phyloP scores from a whole-genome alignment of 2,329 filamentous ascomycete genomes.

The Botrytis hyacinthi region DNA sequence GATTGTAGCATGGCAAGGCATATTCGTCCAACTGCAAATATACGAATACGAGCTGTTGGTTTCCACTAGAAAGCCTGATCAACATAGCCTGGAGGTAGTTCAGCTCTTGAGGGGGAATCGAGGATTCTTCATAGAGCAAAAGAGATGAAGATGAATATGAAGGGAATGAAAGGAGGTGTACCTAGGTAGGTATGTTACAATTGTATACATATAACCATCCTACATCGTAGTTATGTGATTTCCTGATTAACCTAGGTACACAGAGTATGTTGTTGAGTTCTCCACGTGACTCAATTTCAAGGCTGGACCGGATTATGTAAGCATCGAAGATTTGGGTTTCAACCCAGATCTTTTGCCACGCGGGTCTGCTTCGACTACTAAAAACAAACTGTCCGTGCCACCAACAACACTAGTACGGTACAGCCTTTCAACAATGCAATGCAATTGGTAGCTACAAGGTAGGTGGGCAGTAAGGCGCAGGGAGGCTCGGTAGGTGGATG shows the following conservation, averaged over 20 bases:
- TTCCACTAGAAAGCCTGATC: conserved; percentile 3
- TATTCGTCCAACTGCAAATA: neutral
- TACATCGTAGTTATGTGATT: too few relatives aligned
- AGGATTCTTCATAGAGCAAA: neutral
- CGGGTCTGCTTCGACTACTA: too few relatives aligned
- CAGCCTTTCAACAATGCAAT: neutral
- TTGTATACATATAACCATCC: neutral
- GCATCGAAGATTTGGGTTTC: neutral
- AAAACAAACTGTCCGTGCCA: neutral
- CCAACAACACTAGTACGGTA: neutral
- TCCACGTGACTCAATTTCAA: neutral
- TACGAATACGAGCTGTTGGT: conserved; percentile 12
- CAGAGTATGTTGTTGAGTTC: neutral
- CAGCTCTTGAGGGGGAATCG: neutral
- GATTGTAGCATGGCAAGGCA: neutral
- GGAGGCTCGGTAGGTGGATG: neutral
- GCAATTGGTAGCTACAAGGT: neutral
- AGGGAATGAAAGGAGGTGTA: too few relatives aligned
- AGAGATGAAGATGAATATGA: neutral
- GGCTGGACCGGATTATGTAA: neutral
- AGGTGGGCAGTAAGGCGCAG: neutral
- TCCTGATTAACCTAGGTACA: too few relatives aligned
- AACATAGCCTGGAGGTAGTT: neutral
- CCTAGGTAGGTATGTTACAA: too few relatives aligned
- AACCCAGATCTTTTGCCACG: neutral